These are phyloP conservation scores for Neolentinus lepideus DNA, from an alignment of 1,284 basidiomycete species.

Conservation along the genomic window DNA sequence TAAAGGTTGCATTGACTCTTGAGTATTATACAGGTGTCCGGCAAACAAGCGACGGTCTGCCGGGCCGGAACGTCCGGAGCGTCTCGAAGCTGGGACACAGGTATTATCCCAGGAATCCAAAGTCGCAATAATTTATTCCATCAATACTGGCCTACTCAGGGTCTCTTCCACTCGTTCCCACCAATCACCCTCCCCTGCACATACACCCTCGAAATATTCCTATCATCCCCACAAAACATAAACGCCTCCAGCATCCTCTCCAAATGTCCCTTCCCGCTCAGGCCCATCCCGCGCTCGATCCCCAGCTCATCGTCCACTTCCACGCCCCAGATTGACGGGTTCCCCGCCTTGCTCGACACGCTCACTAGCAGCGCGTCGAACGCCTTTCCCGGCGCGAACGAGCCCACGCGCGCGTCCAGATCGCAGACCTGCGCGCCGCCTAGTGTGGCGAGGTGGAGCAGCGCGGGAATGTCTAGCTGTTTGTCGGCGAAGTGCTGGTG, in stretches of 20 bases:
- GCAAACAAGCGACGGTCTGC: too few relatives aligned
- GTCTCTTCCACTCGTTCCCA: constrained; percentile 28
- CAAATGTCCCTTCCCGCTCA: constrained; percentile 23
- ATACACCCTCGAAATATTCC: constrained; percentile 82
- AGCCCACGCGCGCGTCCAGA: constrained; percentile 68
- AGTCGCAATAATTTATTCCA: too few relatives aligned
- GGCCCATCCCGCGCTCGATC: constrained; percentile 13
- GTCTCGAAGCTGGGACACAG: too few relatives aligned
- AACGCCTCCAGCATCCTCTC: constrained; percentile 62
- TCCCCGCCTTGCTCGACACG: constrained; percentile 41
- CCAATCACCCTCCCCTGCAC: constrained; percentile 80
- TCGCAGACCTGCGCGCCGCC: constrained; percentile 87
- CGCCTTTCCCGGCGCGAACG: constrained; percentile 74
- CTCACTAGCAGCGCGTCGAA: constrained; percentile 85
- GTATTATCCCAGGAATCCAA: too few relatives aligned
- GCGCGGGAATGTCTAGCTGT: constrained; percentile 67
- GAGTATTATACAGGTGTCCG: too few relatives aligned
- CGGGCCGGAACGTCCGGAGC: too few relatives aligned
- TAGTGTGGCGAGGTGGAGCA: constrained; percentile 87
- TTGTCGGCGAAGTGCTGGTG: constrained; percentile 42
- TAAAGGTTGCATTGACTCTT: too few relatives aligned
- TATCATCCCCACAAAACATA: constrained; percentile 81
- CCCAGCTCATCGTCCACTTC: constrained; percentile 25
- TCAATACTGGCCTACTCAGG: too few relatives aligned
- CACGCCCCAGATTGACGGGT: constrained; percentile 57